These are phyloP conservation scores for Exophiala mesophila DNA, from an alignment of 2,329 filamentous ascomycete genomes.

Conservation along the genomic window DNA sequence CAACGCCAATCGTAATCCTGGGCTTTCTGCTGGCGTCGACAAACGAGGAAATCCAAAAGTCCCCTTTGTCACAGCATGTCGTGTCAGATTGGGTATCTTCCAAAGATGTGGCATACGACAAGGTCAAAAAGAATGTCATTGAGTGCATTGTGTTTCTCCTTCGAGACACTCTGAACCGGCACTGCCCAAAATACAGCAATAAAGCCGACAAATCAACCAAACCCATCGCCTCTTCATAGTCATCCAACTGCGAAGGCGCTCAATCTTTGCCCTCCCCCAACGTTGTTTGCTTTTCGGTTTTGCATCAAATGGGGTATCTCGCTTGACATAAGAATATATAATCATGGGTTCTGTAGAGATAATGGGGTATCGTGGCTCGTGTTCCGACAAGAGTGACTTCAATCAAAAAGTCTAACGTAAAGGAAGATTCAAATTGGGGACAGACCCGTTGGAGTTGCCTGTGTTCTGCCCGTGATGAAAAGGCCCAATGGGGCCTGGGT, in stretches of 20 bases:
- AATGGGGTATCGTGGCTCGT: slow-evolving; percentile 25
- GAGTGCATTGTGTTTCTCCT: slow-evolving; percentile 5
- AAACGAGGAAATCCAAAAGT: slow-evolving; percentile 12
- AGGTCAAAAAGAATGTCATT: slow-evolving; percentile 10
- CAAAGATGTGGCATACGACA: slow-evolving; percentile 8
- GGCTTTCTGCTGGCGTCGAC: too few relatives aligned
- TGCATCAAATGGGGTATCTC: slow-evolving; percentile 27
- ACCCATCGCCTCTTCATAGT: slow-evolving; percentile 8
- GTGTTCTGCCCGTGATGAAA: slow-evolving; percentile 42
- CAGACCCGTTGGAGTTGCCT: slow-evolving; percentile 18
- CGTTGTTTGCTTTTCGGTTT: slow-evolving; percentile 18
- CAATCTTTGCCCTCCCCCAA: slow-evolving; percentile 11
- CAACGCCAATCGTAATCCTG: too few relatives aligned
- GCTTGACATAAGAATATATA: slow-evolving; percentile 26
- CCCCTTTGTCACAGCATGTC: slow-evolving; percentile 8
- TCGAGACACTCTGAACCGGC: slow-evolving; percentile 1
- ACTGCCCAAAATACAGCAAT: slow-evolving; percentile 7
- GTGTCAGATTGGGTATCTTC: slow-evolving; percentile 24
- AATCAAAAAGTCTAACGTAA: slow-evolving; percentile 24
- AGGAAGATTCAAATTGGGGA: slow-evolving; percentile 25
- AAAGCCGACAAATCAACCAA: slow-evolving; percentile 5
- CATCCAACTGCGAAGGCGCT: slow-evolving; percentile 10
- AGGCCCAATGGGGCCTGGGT: slow-evolving; percentile 81
- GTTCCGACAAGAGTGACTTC: slow-evolving; percentile 20
- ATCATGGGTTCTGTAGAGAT: slow-evolving; percentile 25